Conservation (phyloP, 2,329 filamentous ascomycete species). For the Tolypocladium cylindrosporum region DNA sequence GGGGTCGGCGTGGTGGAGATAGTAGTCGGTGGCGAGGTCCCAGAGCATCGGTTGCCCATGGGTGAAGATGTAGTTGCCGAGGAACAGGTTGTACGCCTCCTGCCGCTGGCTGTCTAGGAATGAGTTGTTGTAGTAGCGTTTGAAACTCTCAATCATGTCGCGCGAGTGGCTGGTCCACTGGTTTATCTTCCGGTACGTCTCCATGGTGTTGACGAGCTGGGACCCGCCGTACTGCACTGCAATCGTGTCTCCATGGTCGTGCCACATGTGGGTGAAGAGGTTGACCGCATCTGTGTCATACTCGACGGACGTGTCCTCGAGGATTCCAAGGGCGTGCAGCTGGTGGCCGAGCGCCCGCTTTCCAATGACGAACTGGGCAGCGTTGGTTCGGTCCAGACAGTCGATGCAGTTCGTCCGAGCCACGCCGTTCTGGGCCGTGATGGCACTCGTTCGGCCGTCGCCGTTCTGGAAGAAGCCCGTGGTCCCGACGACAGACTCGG, state of each 20-base stretch:
- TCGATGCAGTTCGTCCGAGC: conserved; percentile 97
- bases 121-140: conserved; percentile 97
- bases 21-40: conserved; percentile 92
- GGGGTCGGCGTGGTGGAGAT: conserved; percentile 84
- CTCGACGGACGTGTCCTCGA: conserved; percentile 67
- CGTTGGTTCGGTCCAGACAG: conserved; percentile 92
- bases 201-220: conserved; percentile 97
- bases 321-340: conserved; percentile 81
- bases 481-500: conserved; percentile 71
- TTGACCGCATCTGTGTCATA: conserved; percentile 96
- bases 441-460: conserved; percentile 52
- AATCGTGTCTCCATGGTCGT: conserved; percentile 95
- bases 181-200: conserved; percentile 97
- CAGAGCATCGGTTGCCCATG: conserved; percentile 91
- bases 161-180: conserved; percentile 96
- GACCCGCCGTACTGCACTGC: conserved; percentile 96
- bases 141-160: conserved; percentile 99
- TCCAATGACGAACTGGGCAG: conserved; percentile 94
- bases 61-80: conserved; percentile 87
- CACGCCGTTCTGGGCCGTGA: conserved; percentile 77
- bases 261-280: conserved; percentile 96
- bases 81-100: conserved; percentile 94
- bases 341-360: conserved; percentile 90
- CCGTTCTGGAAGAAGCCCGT: conserved; percentile 97
- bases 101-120: conserved; percentile 97